These are phyloP conservation scores for Rhodotorula sp. DNA, from an alignment of 1,284 basidiomycete genomes.

Conservation along the genomic window DNA sequence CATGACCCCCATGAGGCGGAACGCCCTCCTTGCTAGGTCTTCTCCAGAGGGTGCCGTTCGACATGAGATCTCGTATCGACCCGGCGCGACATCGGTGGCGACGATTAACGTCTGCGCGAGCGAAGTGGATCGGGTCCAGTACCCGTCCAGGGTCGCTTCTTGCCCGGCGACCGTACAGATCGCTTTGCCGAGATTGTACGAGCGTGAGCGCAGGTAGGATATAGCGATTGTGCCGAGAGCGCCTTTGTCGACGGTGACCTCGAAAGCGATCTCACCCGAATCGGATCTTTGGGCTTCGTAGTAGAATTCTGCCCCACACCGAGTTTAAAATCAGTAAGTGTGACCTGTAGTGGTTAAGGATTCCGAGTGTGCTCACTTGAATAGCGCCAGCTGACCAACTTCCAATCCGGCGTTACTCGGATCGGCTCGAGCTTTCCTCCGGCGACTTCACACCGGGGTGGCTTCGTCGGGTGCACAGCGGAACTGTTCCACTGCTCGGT, in stretches of 20 bases:
- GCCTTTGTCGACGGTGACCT: constrained; percentile 1
- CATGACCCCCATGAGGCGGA: constrained; percentile 23
- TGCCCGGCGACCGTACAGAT: constrained; percentile 7
- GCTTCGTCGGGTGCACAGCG: constrained; percentile 1
- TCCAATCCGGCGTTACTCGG: background rate
- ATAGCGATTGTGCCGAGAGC: constrained; percentile 5
- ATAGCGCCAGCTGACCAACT: constrained; percentile 12
- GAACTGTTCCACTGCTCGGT: constrained; percentile 10
- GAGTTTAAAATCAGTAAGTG: background rate
- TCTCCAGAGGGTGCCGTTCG: background rate
- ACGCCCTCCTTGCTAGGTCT: background rate
- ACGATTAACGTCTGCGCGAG: constrained; percentile 13
- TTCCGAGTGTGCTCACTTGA: background rate
- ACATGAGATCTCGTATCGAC: constrained; percentile 1
- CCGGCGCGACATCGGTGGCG: constrained; percentile 1
- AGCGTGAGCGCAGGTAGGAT: constrained; percentile 9
- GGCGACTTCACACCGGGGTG: background rate
- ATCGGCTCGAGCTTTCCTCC: constrained; percentile 6
- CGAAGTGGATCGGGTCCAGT: background rate
- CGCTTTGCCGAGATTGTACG: constrained; percentile 19
- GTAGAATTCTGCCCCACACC: constrained; percentile 12
- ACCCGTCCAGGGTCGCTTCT: constrained; percentile 8
- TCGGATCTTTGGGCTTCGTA: background rate
- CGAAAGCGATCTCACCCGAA: constrained; percentile 8
- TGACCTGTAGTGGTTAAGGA: too few species aligned